Base-by-base conservation (phyloP, 805 yeast genomes). In the Candida sphagnicola region DNA sequence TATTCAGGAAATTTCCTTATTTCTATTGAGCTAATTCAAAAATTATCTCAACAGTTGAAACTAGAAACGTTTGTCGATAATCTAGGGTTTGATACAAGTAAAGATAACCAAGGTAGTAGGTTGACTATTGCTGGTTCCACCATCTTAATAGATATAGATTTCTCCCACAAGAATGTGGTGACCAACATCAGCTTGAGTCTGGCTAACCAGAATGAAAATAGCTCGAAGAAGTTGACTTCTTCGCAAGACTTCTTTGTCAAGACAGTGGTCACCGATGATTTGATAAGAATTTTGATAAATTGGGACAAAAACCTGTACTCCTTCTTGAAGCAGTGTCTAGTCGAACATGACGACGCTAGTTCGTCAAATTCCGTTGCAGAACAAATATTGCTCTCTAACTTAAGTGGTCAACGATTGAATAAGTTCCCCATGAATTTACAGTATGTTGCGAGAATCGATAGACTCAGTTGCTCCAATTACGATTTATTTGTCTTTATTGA, bases 81-180 rank as follows among this genome's bases (percentile, higher is more conserved):
- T 8, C 37, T 28, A 15, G 40, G 37, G 24, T 40, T 44, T 15
- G 41, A 46, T 16, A 32, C 26, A 10, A 42, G 35, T 18, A 38
- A 23, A 4, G 48, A 49, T 15, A 47, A 54, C 21, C 60, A 59
- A 31, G 29, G 29, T n/a, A 17, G 24, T n/a, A 50, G 72, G 37
- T 51, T 68, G 35, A 58, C 72, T 11, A 68, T 68, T 26, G 74
- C 73, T 1, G 73, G 73, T 8, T 55, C 68, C 2, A 51, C 59
- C 14, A 61, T 67, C 5, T 54, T 68, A 23, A 51, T 68, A 15
- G 74, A 68, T 40, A 56, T 68, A 19, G 74, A 68, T 38, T 65
- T 63, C 37, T 35, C 48, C 2, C 58, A 49, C 25, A 59, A 56
- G 36, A 44, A 30, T 5, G 44, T 35, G 4, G 57, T 65, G 5